Base-by-base conservation (phyloP, 495 filamentous ascomycete species). In the Chaetomium fimeti region DNA sequence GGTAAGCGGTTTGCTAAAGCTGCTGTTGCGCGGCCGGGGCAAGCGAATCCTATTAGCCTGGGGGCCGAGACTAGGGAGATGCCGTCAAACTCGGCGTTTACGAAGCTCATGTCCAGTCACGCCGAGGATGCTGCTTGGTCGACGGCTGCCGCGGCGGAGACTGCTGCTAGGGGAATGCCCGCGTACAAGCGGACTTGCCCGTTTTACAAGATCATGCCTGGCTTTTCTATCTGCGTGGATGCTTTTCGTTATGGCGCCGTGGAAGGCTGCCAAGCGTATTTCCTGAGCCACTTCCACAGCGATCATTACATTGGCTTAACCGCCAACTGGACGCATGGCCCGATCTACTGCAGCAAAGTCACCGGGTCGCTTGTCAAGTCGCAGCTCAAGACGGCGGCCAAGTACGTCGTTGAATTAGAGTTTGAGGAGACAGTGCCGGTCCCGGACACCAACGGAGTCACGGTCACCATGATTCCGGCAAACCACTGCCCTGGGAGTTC, bases 401-500 rank as follows among this genome's bases (percentile, higher is more conserved):
- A 92, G 72, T 97, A 87, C 79, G 82, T 99, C 3, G 82, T 92
- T 11, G 87, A 90, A 72, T 78, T 99, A 5, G 89, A 94, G 8
- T 98, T 96, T 67, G 94, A 98, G 61, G 78, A 87, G 67, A 89
- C 85, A 59, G 80, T 87, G 16, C 90, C 93, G 64, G 87, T 98
- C 0, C 89, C 92, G 0, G 84, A 81, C 1, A 94, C 90, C 0
- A 82, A 88, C 43, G 92, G 93, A 3, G 90, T 93, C 0, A 83
- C 84, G 4, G 92, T 98, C 48, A 96, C 91, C 3, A 94, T 97
- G 88, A 88, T 99, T n/a, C 86, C 88, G 8, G 94, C 94, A 1
- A 99, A 99, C 73, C 94, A 99, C 68, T 98, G 94, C 69, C 94
- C 94, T 0, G 94, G 94, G 7, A 96, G 91, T 72, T 95, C 93